Conservation (phyloP, 2,329 filamentous ascomycete genomes). For the Hypomyces perniciosus region DNA sequence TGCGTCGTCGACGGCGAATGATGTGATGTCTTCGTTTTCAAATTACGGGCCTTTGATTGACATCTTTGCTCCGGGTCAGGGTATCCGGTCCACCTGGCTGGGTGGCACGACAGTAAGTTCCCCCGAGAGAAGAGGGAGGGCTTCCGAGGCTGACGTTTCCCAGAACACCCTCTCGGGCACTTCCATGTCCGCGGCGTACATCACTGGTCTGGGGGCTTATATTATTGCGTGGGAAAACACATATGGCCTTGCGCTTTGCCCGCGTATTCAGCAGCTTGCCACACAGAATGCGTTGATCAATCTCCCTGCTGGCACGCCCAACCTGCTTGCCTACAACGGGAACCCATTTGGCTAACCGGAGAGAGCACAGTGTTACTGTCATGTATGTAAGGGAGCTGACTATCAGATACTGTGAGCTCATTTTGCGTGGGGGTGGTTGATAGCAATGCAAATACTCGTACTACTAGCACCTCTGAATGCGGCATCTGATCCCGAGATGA, state of each 20-base stretch:
- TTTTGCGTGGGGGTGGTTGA: no score
- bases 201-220: slow-evolving; percentile 55
- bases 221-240: slow-evolving; percentile 38
- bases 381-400: no score
- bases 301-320: slow-evolving; percentile 31
- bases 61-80: slow-evolving; percentile 45
- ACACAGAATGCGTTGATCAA: slow-evolving; percentile 33
- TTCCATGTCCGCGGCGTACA: slow-evolving; percentile 56
- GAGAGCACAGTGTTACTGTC: no score
- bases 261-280: slow-evolving; percentile 36
- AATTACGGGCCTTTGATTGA: slow-evolving; percentile 46
- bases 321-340: slow-evolving; percentile 45
- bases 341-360: no score
- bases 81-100: slow-evolving; percentile 42
- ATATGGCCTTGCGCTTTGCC: slow-evolving; percentile 35
- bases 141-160: slow-evolving; percentile 22
- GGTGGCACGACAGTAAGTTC: slow-evolving; percentile 20
- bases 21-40: slow-evolving; percentile 36
- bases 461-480: no score
- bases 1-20: slow-evolving; percentile 40
- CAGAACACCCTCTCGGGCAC: slow-evolving; percentile 50
- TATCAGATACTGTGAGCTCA: no score
- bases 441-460: no score
- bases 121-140: no score
- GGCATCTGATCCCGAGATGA: no score